Base-by-base conservation (phyloP, 345 rosid species). In the Dovyalis caffra region DNA sequence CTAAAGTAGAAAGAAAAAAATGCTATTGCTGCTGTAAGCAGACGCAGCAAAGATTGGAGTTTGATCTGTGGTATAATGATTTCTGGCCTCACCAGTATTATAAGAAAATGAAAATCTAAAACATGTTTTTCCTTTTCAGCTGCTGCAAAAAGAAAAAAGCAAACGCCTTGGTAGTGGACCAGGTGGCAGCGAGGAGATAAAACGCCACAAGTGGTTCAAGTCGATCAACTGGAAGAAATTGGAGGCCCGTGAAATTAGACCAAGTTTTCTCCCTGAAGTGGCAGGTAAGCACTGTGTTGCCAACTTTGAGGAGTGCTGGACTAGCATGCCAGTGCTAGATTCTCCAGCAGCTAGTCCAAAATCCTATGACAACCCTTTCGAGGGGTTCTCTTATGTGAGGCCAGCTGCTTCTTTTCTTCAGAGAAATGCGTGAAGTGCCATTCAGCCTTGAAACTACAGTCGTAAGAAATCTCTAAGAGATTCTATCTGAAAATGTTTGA, bases 391-490 rank as follows among this genome's bases (percentile, higher is more conserved):
- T 2, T 61, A 61, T 28, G 33, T 61, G 51, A 62, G 35, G 43
- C 35, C 65, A 6, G 78, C 78, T 0, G 79, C 83, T 10, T 70
- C 83, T n/a, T n/a, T n/a, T 78, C 77, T 82, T 71, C 77, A 64
- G 69, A 68, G 77, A 69, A 82, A 82, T 66, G 15, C 64, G 20
- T 76, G 77, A 80, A 32, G 31, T 34, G n/a, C 53, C 57, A 14
- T 51, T 51, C 21, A 0, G 38, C 60, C 29, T 34, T 34, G 37
- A 35, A 7, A 35, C 8, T 35, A 35, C 38, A 35, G 38, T 7
- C 9, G 1, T 35, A 0, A 7, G 38, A n/a, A 35, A 35, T 35
- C 38, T 35, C 38, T 0, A 7, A 35, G 38, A 35, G 9, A 5
- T 35, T 35, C 38, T 7, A 5, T 35, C 38, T 35, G 38, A 35